A percentile compares a stretch with the other conserved stretches of the same genome.
Conservation (phyloP, 495 filamentous ascomycete genomes). For the Lophiotrema nucula region DNA sequence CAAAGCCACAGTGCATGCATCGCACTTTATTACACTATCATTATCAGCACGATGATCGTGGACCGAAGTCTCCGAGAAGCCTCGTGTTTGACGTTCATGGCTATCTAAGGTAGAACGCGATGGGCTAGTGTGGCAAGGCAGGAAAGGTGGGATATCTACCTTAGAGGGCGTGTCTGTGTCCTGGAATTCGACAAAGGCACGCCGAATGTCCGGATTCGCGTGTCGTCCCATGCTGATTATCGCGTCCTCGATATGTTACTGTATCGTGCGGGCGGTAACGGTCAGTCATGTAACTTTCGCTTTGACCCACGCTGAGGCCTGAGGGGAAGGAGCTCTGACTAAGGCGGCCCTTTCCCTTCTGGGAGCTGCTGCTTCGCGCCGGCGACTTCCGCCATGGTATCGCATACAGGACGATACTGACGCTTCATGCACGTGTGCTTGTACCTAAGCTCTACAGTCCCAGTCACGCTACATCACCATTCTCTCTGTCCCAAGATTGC, state of each 20-base stretch:
- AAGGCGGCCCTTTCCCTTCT: background rate
- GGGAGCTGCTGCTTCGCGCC: too few relatives aligned
- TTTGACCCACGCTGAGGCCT: background rate
- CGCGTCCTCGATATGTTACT: conserved; percentile 21
- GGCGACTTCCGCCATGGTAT: too few relatives aligned
- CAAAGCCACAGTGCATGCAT: conserved; percentile 44
- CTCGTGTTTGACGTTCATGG: too few relatives aligned
- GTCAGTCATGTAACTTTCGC: conserved; percentile 25
- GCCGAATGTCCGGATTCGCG: conserved; percentile 40
- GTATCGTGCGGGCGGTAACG: conserved; percentile 10
- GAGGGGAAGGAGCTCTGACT: background rate
- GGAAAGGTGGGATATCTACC: conserved; percentile 13
- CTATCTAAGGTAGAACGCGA: too few relatives aligned
- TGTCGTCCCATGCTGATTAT: conserved; percentile 18
- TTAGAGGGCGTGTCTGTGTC: conserved; percentile 38
- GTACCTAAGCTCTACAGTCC: too few relatives aligned
- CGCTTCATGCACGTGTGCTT: too few relatives aligned
- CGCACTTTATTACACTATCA: conserved; percentile 46
- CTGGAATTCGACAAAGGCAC: conserved; percentile 38
- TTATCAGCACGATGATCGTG: conserved; percentile 2
- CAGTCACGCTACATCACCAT: too few relatives aligned
- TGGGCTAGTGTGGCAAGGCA: background rate
- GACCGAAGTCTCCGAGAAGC: too few relatives aligned
- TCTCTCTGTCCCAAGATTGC: too few relatives aligned
- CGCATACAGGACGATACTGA: too few relatives aligned